These are phyloP conservation scores for Peribolospora baueri DNA, from an alignment of 768 basidiomycete species.

Conservation along the genomic window DNA sequence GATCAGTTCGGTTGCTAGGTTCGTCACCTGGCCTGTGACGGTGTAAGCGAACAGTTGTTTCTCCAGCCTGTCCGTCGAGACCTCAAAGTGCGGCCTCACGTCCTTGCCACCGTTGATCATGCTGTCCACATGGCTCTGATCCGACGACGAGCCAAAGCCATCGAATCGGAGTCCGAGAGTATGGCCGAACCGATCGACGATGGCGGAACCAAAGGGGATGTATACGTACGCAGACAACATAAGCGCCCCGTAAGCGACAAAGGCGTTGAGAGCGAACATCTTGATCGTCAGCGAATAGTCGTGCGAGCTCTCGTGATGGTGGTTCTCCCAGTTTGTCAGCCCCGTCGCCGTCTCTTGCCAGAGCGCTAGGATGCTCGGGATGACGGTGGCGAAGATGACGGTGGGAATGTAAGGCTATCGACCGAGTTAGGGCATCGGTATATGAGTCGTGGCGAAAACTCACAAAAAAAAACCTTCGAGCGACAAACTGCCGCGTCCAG, in stretches of 20 bases:
- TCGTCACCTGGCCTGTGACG: constrained; percentile 34
- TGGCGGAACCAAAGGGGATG: constrained; percentile 13
- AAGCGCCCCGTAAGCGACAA: constrained; percentile 74
- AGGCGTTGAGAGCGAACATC: constrained; percentile 61
- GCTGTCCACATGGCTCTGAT: neutral
- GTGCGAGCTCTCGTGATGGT: constrained; percentile 42
- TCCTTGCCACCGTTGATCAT: constrained; percentile 11
- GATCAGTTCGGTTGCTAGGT: constrained; percentile 52
- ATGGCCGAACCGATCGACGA: constrained; percentile 8
- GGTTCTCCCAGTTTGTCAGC: constrained; percentile 79
- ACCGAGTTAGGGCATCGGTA: neutral
- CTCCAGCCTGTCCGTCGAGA: constrained; percentile 31
- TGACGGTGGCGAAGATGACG: constrained; percentile 49
- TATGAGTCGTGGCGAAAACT: neutral
- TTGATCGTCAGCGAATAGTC: constrained; percentile 64
- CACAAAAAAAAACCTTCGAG: neutral
- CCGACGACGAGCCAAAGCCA: neutral
- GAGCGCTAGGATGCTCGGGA: constrained; percentile 50
- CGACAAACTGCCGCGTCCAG: neutral
- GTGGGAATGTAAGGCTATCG: constrained; percentile 55
- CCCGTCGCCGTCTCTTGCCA: constrained; percentile 29
- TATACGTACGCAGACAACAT: constrained; percentile 85
- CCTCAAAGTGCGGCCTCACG: no score
- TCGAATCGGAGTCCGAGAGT: constrained; percentile 2
- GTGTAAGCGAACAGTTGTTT: constrained; percentile 84